Base-by-base conservation (phyloP, 2,329 filamentous ascomycete genomes). In the Zopfia rhizophila region DNA sequence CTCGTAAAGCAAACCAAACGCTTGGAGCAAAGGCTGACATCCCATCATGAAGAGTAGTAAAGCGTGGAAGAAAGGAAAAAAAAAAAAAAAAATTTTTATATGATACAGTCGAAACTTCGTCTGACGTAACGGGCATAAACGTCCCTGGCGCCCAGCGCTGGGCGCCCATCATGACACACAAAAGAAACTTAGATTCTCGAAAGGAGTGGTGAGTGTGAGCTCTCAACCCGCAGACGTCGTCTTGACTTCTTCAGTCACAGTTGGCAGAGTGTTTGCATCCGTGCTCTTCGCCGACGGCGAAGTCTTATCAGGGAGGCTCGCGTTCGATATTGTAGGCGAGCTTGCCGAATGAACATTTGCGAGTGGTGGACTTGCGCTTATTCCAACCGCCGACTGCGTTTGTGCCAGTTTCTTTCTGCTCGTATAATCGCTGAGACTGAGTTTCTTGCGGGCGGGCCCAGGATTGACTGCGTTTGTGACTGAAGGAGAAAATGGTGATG, bases 341-440 rank as follows among this genome's bases (percentile, higher is more conserved):
- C 56, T 64, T 25, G 58, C 61, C 14, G 61, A 57, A 19, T 66
- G 64, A 7, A 58, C 60, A 17, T 52, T 51, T 17, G 47, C 50
- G 16, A 58, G 48, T 29, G 63, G 53, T 22, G 64, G 57, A 7
- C 60, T 62, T 18, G 57, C 51, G 30, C 47, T 57, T 19, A 59
- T 47, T 25, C 57, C 54, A 19, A 18, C 18, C 4, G 61, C 54
- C 7, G 60, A 54, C 14, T 66, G 55, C 23, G 58, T 63, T 32
- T 68, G 65, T 5, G 64, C 64, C 31, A 69, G 51, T 41, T 72
- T 72, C 43, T 64, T 72, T 36, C 75, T 68, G 38, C 72, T 76
- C 4, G 75, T 78, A 47, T 78, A 80, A 40, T 79, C 77, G 52
- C 75, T 78, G n/a, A 80, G 55, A 50, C 76, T 79, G 45, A 80